phyloP scores from a whole-genome alignment of 2,329 filamentous ascomycete genomes.

The Beauveria scarabaeidicola region DNA sequence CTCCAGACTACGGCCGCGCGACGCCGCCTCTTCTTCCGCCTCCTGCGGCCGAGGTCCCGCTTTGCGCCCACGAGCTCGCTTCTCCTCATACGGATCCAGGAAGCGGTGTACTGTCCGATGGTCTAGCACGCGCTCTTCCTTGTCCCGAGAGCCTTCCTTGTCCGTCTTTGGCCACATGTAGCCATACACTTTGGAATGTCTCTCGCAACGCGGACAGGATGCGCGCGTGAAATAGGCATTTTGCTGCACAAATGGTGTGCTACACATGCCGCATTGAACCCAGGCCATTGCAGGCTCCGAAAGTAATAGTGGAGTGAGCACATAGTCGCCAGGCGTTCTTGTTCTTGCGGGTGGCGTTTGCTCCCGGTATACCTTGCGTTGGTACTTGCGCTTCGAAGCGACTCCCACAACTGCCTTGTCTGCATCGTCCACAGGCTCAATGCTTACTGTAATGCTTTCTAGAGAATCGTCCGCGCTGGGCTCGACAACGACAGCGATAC shows the following conservation, averaged over 20 bases:
- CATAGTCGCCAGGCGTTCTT: slow-evolving; percentile 70
- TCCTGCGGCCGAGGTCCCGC: slow-evolving; percentile 21
- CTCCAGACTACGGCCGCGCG: slow-evolving; percentile 19
- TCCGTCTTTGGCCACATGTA: slow-evolving; percentile 96
- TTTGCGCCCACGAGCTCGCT: slow-evolving; percentile 38
- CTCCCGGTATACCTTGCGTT: slow-evolving; percentile 26
- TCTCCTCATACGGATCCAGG: slow-evolving; percentile 61
- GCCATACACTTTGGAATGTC: slow-evolving; percentile 92
- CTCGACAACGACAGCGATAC: not conserved
- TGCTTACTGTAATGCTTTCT: slow-evolving; percentile 19
- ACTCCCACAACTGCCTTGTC: slow-evolving; percentile 10
- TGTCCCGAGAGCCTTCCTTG: slow-evolving; percentile 64
- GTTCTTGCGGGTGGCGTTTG: slow-evolving; percentile 24
- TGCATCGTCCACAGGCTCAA: slow-evolving; percentile 16
- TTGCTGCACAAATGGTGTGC: slow-evolving; percentile 72
- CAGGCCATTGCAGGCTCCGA: slow-evolving; percentile 68
- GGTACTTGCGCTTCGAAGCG: slow-evolving; percentile 26
- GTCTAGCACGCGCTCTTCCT: slow-evolving; percentile 64
- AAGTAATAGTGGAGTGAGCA: slow-evolving; percentile 67
- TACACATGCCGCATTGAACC: slow-evolving; percentile 84
- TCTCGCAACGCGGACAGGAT: slow-evolving; percentile 85
- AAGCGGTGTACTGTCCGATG: slow-evolving; percentile 85
- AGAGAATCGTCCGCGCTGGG: not conserved
- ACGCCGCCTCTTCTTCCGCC: slow-evolving; percentile 16
- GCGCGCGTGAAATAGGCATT: slow-evolving; percentile 81